phyloP scores from a whole-genome alignment of 495 filamentous ascomycete genomes.

The Lasiosphaeriaceae sp. region DNA sequence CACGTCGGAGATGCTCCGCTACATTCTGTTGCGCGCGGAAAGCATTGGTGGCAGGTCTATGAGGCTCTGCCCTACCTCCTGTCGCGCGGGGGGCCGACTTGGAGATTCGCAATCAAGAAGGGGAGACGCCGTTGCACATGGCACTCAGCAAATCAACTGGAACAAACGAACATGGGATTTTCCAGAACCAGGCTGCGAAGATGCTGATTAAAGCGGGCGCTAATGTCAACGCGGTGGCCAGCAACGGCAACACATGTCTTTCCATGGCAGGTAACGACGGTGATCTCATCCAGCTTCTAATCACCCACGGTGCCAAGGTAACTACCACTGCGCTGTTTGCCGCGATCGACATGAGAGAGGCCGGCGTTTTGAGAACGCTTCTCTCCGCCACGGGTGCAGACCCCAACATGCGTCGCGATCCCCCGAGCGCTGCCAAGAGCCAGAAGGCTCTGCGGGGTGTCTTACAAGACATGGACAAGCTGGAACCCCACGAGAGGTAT shows the following conservation, averaged over 20 bases:
- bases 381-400: background rate
- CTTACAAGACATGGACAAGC: background rate
- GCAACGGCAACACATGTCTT: constrained; percentile 2
- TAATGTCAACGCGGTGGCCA: background rate
- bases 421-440: background rate
- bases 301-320: constrained; percentile 1
- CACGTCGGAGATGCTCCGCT: constrained; percentile 27
- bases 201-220: constrained; percentile 1
- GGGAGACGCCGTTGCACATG: constrained; percentile 39
- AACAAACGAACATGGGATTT: constrained; percentile 17
- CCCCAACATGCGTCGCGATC: background rate
- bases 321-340: background rate
- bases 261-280: background rate
- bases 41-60: constrained; percentile 42
- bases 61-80: constrained; percentile 42
- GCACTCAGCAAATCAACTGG: constrained; percentile 29
- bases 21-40: constrained; percentile 33
- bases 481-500: background rate
- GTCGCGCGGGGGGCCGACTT: constrained; percentile 37
- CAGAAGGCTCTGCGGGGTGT: background rate
- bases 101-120: constrained; percentile 29
- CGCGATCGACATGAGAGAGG: background rate
- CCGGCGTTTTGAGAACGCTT: background rate
- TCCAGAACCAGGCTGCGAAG: constrained; percentile 11
- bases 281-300: constrained; percentile 2